Conservation (phyloP, 1,284 basidiomycete species). For the Microstroma glucosiphilum region DNA sequence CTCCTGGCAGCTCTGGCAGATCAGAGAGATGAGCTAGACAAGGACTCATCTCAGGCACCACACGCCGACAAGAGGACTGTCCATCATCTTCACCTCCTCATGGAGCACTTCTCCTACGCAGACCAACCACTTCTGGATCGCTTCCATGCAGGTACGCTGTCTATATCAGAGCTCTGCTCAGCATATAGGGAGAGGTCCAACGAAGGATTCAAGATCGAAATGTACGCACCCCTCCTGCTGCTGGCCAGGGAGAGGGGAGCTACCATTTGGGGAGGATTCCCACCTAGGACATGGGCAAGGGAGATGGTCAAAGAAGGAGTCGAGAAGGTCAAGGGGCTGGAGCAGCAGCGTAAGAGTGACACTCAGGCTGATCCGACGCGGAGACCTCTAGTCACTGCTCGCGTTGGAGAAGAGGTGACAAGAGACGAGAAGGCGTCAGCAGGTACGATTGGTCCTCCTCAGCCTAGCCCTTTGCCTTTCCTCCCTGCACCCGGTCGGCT, state of each 20-base stretch:
- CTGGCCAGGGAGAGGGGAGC: constrained; percentile 30
- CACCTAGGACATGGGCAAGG: constrained; percentile 31
- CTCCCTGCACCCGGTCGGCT: neutral
- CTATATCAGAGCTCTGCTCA: constrained; percentile 17
- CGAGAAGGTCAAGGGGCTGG: constrained; percentile 16
- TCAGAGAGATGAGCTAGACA: constrained; percentile 7
- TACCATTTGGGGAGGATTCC: constrained; percentile 39
- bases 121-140: constrained; percentile 31
- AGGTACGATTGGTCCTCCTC: neutral
- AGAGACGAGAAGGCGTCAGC: constrained; percentile 2
- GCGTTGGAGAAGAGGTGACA: constrained; percentile 6
- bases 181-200: constrained; percentile 20
- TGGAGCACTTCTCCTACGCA: constrained; percentile 34
- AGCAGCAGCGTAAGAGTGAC: constrained; percentile 13
- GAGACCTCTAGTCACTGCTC: neutral
- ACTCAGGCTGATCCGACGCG: neutral
- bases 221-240: constrained; percentile 35
- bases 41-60: constrained; percentile 7
- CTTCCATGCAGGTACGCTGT: constrained; percentile 16
- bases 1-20: constrained; percentile 20
- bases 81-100: constrained; percentile 27
- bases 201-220: constrained; percentile 29
- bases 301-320: constrained; percentile 25
- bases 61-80: neutral
- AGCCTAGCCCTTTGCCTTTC: neutral